Evolutionary conservation across 768 basidiomycete species (phyloP).

Genomic region (Suillus subluteus): DNA sequence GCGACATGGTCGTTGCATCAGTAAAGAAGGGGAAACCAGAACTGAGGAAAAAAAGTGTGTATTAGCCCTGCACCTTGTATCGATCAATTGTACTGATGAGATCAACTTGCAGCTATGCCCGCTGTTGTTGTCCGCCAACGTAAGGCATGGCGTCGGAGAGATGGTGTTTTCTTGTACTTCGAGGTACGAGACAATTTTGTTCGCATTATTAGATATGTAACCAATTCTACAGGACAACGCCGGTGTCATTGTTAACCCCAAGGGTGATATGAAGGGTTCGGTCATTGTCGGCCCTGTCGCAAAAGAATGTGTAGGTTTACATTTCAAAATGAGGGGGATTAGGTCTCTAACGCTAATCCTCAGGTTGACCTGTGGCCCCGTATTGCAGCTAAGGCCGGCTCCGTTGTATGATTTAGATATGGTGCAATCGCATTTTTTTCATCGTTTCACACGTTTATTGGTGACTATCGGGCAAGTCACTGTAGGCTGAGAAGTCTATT

Average conservation of each 20-base stretch:
- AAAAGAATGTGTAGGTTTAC: slow-evolving; percentile 91
- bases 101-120: slow-evolving; percentile 77
- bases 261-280: slow-evolving; percentile 99
- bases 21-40: slow-evolving; percentile 99
- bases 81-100: slow-evolving; percentile 12
- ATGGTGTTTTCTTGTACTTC: slow-evolving; percentile 99
- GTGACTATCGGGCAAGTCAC: neutral
- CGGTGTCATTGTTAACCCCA: slow-evolving; percentile 96
- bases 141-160: slow-evolving; percentile 97
- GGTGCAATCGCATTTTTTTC: slow-evolving; percentile 7
- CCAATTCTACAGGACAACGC: slow-evolving; percentile 73
- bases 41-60: slow-evolving; percentile 97
- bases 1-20: slow-evolving; percentile 94
- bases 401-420: slow-evolving; percentile 75
- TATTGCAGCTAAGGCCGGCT: slow-evolving; percentile 98
- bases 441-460: neutral
- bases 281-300: slow-evolving; percentile 96
- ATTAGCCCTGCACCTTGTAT: neutral
- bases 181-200: slow-evolving; percentile 54
- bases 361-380: slow-evolving; percentile 98
- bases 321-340: neutral
- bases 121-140: slow-evolving; percentile 96
- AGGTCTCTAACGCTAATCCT: slow-evolving; percentile 4
- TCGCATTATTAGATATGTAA: neutral
- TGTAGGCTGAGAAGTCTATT: neutral